phyloP scores from a whole-genome alignment of 805 yeast genomes.

The Trichomonascus vanleenenianus region DNA sequence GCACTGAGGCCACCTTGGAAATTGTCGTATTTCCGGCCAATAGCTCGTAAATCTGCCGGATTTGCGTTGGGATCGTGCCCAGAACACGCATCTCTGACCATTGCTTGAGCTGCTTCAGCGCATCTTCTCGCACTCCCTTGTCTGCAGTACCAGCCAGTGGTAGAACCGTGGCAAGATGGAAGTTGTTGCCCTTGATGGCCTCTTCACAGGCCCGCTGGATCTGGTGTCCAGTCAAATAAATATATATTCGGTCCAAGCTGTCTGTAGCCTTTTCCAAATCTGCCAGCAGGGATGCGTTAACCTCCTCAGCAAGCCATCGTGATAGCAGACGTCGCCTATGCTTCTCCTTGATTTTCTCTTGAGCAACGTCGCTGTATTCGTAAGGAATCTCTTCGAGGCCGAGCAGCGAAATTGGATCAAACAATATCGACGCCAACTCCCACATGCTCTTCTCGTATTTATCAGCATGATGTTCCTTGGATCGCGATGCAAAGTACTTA shows the following conservation, averaged over 20 bases:
- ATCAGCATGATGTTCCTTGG: background rate
- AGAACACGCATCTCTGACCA: conserved; percentile 48
- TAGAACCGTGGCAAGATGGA: conserved; percentile 63
- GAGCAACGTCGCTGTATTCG: conserved; percentile 18
- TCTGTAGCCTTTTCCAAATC: conserved; percentile 24
- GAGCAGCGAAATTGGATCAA: conserved; percentile 35
- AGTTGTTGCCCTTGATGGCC: conserved; percentile 55
- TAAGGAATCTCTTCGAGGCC: conserved; percentile 17
- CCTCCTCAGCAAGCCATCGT: conserved; percentile 46
- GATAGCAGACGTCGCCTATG: conserved; percentile 41
- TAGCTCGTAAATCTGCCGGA: conserved; percentile 56
- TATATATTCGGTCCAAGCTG: conserved; percentile 44
- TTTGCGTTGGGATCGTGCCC: conserved; percentile 42
- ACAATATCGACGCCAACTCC: conserved; percentile 55
- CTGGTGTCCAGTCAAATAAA: conserved; percentile 40
- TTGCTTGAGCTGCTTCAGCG: conserved; percentile 51
- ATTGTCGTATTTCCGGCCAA: conserved; percentile 40
- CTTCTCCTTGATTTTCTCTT: conserved; percentile 19
- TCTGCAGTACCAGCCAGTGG: conserved; percentile 69
- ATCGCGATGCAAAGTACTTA: conserved; percentile 3
- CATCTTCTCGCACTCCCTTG: conserved; percentile 44
- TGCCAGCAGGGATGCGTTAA: conserved; percentile 15
- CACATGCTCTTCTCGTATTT: conserved; percentile 33
- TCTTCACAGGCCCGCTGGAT: conserved; percentile 51
- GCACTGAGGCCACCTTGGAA: conserved; percentile 8